A percentile compares a stretch with the other conserved stretches of the same genome.
phyloP scores from a whole-genome alignment of 2,329 filamentous ascomycete genomes.

The Knufia fluminis region DNA sequence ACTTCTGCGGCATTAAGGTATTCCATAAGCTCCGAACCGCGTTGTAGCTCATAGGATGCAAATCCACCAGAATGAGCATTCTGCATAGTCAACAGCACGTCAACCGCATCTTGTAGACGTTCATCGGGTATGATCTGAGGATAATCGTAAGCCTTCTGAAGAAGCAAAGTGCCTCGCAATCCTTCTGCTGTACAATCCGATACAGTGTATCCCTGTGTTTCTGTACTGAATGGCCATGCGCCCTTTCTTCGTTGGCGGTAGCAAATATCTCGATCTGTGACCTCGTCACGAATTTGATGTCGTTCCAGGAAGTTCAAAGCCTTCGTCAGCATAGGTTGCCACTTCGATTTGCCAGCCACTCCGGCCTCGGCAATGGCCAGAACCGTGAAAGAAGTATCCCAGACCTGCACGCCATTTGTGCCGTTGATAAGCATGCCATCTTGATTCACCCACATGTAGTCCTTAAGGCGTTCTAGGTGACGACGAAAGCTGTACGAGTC shows the following conservation, averaged over 20 bases:
- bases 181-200: conserved; percentile 91
- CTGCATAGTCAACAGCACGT: conserved; percentile 85
- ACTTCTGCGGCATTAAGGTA: conserved; percentile 91
- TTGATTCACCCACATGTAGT: conserved; percentile 83
- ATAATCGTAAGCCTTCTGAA: conserved; percentile 71
- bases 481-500: conserved; percentile 60
- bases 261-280: conserved; percentile 63
- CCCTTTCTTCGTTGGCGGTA: conserved; percentile 89
- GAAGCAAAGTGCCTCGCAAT: conserved; percentile 72
- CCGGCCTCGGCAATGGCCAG: conserved; percentile 73
- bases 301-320: conserved; percentile 78
- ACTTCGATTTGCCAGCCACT: conserved; percentile 65
- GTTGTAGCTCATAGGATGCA: conserved; percentile 77
- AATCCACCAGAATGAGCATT: conserved; percentile 71
- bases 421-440: conserved; percentile 94
- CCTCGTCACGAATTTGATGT: conserved; percentile 83
- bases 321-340: conserved; percentile 72
- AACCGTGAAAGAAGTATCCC: conserved; percentile 89
- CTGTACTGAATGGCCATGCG: conserved; percentile 92
- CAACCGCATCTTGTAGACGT: conserved; percentile 76
- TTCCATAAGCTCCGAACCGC: conserved; percentile 70
- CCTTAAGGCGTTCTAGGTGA: conserved; percentile 71
- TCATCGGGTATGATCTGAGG: conserved; percentile 64
- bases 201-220: conserved; percentile 86
- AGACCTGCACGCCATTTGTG: conserved; percentile 95